Evolutionary conservation across 257 asterid species (phyloP).

Genomic region (Gentiana dahurica): DNA sequence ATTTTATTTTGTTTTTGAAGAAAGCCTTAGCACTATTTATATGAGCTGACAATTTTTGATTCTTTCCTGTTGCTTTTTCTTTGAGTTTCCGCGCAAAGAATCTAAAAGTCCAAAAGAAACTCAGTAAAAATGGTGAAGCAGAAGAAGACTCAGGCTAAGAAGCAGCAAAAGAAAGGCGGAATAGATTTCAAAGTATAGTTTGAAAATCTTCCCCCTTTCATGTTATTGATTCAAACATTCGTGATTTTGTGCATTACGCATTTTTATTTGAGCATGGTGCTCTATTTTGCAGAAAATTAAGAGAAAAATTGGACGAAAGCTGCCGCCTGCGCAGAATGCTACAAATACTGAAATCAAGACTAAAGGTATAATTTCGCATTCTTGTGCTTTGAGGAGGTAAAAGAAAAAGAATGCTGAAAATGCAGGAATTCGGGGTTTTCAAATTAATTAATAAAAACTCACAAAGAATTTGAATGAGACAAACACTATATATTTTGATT

Average conservation of each 20-base stretch:
- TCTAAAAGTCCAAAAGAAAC: background rate
- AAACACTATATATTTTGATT: background rate
- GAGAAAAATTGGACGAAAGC: conserved; percentile 82
- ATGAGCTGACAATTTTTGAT: background rate
- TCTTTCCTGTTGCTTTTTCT: no score
- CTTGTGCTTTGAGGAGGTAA: background rate
- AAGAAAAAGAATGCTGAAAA: no score
- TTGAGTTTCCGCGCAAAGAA: background rate
- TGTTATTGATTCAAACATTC: background rate
- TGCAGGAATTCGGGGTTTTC: no score
- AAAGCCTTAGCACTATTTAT: background rate
- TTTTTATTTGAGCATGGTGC: background rate
- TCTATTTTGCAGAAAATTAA: conserved; percentile 52
- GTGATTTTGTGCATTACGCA: background rate
- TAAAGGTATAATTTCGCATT: conserved; percentile 24
- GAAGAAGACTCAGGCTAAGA: conserved; percentile 62
- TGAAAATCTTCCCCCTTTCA: background rate
- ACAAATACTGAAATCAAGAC: conserved; percentile 78
- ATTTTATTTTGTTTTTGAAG: no score
- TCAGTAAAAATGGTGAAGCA: conserved; percentile 48
- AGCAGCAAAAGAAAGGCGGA: conserved; percentile 50
- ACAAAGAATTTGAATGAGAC: background rate
- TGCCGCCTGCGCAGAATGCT: conserved; percentile 90
- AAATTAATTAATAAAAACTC: background rate
- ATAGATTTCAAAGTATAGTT: conserved; percentile 65